Base-by-base conservation (phyloP, 495 filamentous ascomycete species). In the Penicillium diatomitis region DNA sequence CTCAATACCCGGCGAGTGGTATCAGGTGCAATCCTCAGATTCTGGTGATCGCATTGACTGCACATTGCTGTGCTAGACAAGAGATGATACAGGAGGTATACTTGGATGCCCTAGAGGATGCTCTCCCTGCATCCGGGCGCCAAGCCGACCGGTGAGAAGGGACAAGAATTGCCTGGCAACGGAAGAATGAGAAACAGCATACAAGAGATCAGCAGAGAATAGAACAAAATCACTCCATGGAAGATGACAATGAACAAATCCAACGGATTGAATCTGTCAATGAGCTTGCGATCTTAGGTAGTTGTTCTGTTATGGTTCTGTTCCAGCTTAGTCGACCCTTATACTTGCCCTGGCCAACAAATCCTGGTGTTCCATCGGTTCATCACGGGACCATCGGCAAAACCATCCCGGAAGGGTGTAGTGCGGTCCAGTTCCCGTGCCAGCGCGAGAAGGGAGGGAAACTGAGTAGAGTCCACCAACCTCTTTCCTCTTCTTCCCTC, bases 361-460 rank as follows among this genome's bases (percentile, higher is more conserved):
- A 20, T 20, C 20, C 20, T 20, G 20, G 20, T 20, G 20, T 20
- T 20, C 20, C 20, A 56, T 70, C 69, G 69, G 69, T 68, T 69
- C 66, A 72, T 70, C 67, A 70, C 69, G 69, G 69, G 69, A 72
- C 64, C 64, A 62, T 72, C 69, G 69, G 69, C 64, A 70, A 70
- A 72, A 72, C 68, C 68, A 63, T 67, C 69, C 69, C 69, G 66
- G 68, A 69, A 66, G 68, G 67, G 67, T 60, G 66, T 68, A 68
- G 65, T 57, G 61, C 61, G 60, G 57, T 58, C 61, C 61, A 63
- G 62, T 67, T 62, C 65, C 64, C 65, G 57, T 56, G 55, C 55
- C 44, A 46, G 44, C 44, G 42, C 29, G 40, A 31, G 9, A 20
- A 20, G 20, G 20, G 20, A 20, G 20, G 6, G 40, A 29, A 10